Conservation (phyloP, 2,329 filamentous ascomycete species). For the Rhytidhysteron rufulum region DNA sequence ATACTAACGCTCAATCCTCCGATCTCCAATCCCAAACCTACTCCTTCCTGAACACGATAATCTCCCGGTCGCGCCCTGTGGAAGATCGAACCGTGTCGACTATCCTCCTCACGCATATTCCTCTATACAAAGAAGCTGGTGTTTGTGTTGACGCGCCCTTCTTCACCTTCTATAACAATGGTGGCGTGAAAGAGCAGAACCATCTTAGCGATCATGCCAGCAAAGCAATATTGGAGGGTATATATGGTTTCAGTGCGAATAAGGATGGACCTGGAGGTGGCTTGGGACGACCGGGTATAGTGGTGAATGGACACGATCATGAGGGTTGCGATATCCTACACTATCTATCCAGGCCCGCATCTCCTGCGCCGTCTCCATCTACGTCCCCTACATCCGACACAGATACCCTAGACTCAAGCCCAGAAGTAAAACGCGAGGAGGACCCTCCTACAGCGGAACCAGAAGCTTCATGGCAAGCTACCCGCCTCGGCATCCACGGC, state of each 20-base stretch:
- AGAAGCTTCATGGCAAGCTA: conserved; percentile 20
- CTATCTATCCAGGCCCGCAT: conserved; percentile 47
- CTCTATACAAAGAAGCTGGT: conserved; percentile 77
- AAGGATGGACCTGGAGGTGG: conserved; percentile 57
- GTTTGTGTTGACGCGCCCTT: conserved; percentile 80
- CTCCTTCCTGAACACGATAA: conserved; percentile 67
- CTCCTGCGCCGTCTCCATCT: background rate
- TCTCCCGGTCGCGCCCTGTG: conserved; percentile 59
- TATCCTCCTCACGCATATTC: conserved; percentile 86
- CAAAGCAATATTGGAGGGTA: conserved; percentile 69
- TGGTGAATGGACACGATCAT: conserved; percentile 93
- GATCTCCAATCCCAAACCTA: conserved; percentile 74
- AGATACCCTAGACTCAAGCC: too few relatives aligned
- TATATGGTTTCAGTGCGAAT: conserved; percentile 73
- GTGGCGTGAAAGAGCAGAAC: conserved; percentile 84
- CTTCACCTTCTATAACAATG: conserved; percentile 72
- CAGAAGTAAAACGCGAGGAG: conserved; percentile 3
- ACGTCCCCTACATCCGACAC: background rate
- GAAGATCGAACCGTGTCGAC: conserved; percentile 66
- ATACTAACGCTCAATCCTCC: conserved; percentile 68
- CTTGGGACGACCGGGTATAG: conserved; percentile 67
- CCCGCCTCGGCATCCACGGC: too few relatives aligned
- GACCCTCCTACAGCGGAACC: background rate
- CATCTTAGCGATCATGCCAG: conserved; percentile 73
- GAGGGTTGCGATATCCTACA: conserved; percentile 90